phyloP scores from a whole-genome alignment of 2,329 filamentous ascomycete genomes.

The Penicillium sp. region DNA sequence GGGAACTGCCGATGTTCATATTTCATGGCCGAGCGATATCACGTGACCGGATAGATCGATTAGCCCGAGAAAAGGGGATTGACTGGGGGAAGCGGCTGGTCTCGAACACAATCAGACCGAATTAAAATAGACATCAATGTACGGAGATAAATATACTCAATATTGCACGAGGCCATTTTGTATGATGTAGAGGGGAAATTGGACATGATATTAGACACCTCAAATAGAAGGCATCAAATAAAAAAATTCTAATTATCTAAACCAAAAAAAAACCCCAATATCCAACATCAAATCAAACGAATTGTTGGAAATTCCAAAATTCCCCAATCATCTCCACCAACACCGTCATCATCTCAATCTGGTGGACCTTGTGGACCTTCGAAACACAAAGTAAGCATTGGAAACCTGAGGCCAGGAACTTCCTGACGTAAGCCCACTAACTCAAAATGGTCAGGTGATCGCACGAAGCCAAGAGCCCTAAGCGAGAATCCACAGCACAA shows the following conservation, averaged over 20 bases:
- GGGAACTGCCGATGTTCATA: background rate
- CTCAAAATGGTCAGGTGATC: conserved; percentile 28
- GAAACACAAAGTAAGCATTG: conserved; percentile 5
- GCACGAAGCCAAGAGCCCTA: conserved; percentile 35
- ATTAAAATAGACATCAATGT: background rate
- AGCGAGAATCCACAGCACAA: conserved; percentile 41
- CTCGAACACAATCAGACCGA: conserved; percentile 1
- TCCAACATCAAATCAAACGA: background rate
- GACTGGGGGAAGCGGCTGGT: background rate
- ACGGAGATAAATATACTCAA: background rate
- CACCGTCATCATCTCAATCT: conserved; percentile 1
- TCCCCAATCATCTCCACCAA: background rate
- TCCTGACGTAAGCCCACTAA: conserved; percentile 10
- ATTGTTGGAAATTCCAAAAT: background rate
- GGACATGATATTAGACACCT: background rate
- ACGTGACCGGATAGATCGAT: conserved; percentile 10
- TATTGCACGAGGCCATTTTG: background rate
- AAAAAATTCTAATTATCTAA: background rate
- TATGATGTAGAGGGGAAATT: background rate
- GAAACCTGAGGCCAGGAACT: conserved; percentile 3
- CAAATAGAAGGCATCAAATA: background rate
- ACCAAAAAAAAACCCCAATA: background rate
- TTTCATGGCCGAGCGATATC: background rate
- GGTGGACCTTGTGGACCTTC: conserved; percentile 5
- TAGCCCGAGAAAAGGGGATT: background rate